Conservation (phyloP, 129 eudicot species). For the Flaveria ramosissima region DNA sequence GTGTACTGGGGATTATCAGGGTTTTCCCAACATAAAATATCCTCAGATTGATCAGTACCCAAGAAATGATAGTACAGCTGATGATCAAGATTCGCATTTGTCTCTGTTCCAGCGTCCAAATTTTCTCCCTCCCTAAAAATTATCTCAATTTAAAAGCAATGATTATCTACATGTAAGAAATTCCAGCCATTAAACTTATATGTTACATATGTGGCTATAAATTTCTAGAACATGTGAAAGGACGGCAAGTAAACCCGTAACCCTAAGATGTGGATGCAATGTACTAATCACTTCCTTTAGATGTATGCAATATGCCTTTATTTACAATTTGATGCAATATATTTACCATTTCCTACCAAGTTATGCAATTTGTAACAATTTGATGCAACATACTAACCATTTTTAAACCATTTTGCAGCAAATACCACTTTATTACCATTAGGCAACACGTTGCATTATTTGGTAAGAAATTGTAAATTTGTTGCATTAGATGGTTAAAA, state of each 20-base stretch:
- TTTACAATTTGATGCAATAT: not conserved
- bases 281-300: not conserved
- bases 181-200: conserved; percentile 8
- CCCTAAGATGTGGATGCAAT: not conserved
- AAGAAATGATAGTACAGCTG: conserved; percentile 81
- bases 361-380: not conserved
- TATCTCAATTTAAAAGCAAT: not conserved
- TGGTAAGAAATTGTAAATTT: not conserved
- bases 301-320: not conserved
- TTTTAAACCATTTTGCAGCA: not conserved
- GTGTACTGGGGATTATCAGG: conserved; percentile 67
- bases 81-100: conserved; percentile 68
- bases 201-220: conserved; percentile 9
- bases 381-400: not conserved
- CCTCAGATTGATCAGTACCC: conserved; percentile 91
- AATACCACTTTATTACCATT: not conserved
- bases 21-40: conserved; percentile 89
- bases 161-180: not conserved
- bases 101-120: conserved; percentile 94
- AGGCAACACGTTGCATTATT: not conserved
- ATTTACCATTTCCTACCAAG: not conserved
- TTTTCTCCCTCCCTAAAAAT: conserved; percentile 69
- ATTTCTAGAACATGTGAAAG: not conserved
- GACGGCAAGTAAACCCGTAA: not conserved
- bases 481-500: not conserved